phyloP scores from a whole-genome alignment of 2,329 filamentous ascomycete species.

The Pestalotiopsis sp. region DNA sequence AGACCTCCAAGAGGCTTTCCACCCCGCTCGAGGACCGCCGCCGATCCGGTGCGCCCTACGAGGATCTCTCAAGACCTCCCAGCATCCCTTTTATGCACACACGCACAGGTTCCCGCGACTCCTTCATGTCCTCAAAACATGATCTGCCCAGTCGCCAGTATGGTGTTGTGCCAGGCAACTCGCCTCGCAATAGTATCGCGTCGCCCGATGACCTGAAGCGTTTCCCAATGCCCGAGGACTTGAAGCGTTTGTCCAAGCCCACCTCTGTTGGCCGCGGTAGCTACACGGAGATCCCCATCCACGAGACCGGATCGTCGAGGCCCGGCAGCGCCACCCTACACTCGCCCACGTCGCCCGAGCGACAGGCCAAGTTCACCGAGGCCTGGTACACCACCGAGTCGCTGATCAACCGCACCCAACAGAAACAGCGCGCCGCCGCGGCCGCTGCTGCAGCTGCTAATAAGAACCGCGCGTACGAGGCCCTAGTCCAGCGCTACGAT shows the following conservation, averaged over 20 bases:
- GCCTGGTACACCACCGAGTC: conserved; percentile 59
- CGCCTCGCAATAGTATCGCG: conserved; percentile 41
- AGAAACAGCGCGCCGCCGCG: conserved; percentile 49
- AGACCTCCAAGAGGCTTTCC: conserved; percentile 64
- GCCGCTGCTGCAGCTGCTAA: conserved; percentile 40
- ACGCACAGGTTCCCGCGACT: conserved; percentile 64
- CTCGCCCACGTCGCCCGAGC: conserved; percentile 35
- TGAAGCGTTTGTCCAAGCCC: conserved; percentile 50
- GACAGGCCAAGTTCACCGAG: conserved; percentile 53
- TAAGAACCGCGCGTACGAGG: conserved; percentile 46
- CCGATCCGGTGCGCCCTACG: conserved; percentile 46
- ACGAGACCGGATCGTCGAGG: conserved; percentile 37
- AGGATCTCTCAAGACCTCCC: conserved; percentile 49
- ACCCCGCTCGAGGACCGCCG: conserved; percentile 44
- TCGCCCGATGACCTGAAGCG: conserved; percentile 50
- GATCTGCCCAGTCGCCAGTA: conserved; percentile 61
- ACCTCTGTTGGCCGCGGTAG: conserved; percentile 40
- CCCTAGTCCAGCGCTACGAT: conserved; percentile 49
- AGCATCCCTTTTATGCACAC: conserved; percentile 82
- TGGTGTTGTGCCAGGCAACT: conserved; percentile 48
- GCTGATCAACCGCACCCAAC: conserved; percentile 55
- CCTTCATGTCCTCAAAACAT: conserved; percentile 51
- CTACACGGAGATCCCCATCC: conserved; percentile 53
- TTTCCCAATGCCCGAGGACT: conserved; percentile 41
- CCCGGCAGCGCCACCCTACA: conserved; percentile 21